phyloP scores from a whole-genome alignment of 2,329 filamentous ascomycete genomes.

The Graphilbum ipis-grandicollis region DNA sequence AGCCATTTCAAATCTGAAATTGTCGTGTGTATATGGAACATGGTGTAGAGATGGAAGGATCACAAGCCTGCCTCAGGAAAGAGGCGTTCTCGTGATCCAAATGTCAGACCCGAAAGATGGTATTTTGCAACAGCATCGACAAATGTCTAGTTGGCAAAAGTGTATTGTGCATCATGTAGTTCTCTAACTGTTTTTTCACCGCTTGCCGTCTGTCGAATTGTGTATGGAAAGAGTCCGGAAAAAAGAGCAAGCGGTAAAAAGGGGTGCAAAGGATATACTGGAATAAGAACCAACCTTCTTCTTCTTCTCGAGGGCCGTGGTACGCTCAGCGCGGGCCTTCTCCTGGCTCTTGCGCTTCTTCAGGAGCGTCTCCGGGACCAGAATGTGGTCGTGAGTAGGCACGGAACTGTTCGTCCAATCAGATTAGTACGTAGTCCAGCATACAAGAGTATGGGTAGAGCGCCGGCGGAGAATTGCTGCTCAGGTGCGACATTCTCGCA shows the following conservation, averaged over 20 bases:
- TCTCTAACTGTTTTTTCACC: constrained; percentile 21
- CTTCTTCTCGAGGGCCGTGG: constrained; percentile 65
- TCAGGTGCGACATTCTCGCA: constrained; percentile 79
- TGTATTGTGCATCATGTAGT: constrained; percentile 73
- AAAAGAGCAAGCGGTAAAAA: neutral
- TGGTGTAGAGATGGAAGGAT: too few species aligned
- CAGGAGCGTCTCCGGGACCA: constrained; percentile 97
- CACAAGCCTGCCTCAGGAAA: too few species aligned
- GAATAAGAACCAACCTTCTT: constrained; percentile 53
- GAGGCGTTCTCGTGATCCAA: constrained; percentile 4
- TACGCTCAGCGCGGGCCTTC: constrained; percentile 87
- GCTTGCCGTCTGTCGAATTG: neutral
- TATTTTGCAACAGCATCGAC: constrained; percentile 97
- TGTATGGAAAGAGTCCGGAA: too few species aligned
- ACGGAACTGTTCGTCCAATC: constrained; percentile 50
- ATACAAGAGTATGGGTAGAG: constrained; percentile 46
- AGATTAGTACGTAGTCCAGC: constrained; percentile 69
- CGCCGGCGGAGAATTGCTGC: constrained; percentile 90
- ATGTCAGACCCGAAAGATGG: constrained; percentile 99
- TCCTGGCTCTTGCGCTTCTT: constrained; percentile 99
- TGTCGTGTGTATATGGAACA: too few species aligned
- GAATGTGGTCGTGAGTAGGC: constrained; percentile 84
- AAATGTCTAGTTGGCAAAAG: constrained; percentile 74
- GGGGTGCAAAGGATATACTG: constrained; percentile 3
- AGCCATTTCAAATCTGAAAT: too few species aligned